Evolutionary conservation across 2,329 filamentous ascomycete genomes (phyloP), one percentile per base, ranked within the genome.

Genomic region (Huntiella abstrusa): DNA sequence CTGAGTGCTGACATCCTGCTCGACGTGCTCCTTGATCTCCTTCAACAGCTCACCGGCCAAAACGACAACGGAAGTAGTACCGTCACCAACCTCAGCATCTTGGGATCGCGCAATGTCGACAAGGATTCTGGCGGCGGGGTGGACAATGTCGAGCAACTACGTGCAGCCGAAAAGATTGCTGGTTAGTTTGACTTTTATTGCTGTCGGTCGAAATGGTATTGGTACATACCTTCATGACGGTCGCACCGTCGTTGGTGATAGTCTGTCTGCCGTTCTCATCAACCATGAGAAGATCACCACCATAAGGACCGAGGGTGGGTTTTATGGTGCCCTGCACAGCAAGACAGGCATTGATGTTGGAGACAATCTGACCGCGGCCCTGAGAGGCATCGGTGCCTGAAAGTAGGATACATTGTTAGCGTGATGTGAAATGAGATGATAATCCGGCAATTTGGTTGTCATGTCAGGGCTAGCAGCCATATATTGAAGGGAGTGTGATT

Each of bases 191-290:
- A 19, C 6, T 40, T 5, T 16, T 19, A 12, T 36, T 36, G 13
- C 16, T 12, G 17, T 11, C 12, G 17, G 15, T 32, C 7, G 17
- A 28, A 17, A 13, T 33, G n/a, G 15, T 16, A 22, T 36, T 11
- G 11, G 22, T 28, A 47, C 64, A 55, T 62, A 85, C 83, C 79
- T 95, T 96, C 91, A 98, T 98, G 51, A 96, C 91, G 43, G 91
- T 98, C 42, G 91, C 91, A 59, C 91, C 91, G 68, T 98, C 91
- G 66, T 98, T 98, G 56, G 91, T 98, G 61, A 98, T 96, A 47
- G 91, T 98, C 68, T 95, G 86, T 63, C 68, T 80, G 62, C 91
- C 91, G 70, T 95, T 95, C 63, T 78, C 80, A 64, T 96, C 91
- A 48, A 96, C 88, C 66, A 98, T 80, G 62, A 98, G 72, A 61